Evolutionary conservation across 2,329 filamentous ascomycete genomes (phyloP).

Genomic region (Zasmidium citrigriseum): DNA sequence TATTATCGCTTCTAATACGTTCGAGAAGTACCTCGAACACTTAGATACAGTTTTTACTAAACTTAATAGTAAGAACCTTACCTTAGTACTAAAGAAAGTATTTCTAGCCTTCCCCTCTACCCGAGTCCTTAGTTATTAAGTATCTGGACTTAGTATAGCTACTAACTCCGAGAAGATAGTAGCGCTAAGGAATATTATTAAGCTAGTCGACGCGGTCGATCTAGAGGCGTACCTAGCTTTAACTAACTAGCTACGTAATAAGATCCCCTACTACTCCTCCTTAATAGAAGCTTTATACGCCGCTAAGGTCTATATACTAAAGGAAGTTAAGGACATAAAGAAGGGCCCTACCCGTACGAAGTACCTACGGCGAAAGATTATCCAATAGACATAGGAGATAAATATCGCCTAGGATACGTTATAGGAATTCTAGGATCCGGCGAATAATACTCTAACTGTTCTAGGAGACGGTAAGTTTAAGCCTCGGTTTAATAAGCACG

Average conservation of each 20-base stretch:
- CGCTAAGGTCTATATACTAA: too few relatives aligned
- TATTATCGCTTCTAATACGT: not conserved
- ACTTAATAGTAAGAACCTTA: not conserved
- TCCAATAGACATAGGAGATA: not conserved
- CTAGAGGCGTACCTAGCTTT: not conserved
- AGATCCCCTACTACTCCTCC: not conserved
- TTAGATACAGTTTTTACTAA: not conserved
- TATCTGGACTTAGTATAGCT: not conserved
- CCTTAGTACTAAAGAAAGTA: not conserved
- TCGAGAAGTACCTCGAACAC: not conserved
- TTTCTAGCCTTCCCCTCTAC: not conserved
- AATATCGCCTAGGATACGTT: not conserved
- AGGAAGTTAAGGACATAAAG: not conserved
- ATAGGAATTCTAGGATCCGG: not conserved
- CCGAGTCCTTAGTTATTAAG: not conserved
- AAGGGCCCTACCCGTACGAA: not conserved
- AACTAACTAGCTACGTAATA: not conserved
- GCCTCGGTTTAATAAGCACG: not conserved
- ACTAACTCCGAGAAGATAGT: not conserved
- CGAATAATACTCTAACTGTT: not conserved
- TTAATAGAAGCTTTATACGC: not conserved
- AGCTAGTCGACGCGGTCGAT: not conserved
- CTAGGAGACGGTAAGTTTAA: too few relatives aligned
- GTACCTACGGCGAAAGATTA: not conserved
- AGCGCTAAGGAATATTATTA: not conserved